Evolutionary conservation across 495 filamentous ascomycete species (phyloP), one percentile per base, ranked within the genome.

Genomic region (Collariella sp.): DNA sequence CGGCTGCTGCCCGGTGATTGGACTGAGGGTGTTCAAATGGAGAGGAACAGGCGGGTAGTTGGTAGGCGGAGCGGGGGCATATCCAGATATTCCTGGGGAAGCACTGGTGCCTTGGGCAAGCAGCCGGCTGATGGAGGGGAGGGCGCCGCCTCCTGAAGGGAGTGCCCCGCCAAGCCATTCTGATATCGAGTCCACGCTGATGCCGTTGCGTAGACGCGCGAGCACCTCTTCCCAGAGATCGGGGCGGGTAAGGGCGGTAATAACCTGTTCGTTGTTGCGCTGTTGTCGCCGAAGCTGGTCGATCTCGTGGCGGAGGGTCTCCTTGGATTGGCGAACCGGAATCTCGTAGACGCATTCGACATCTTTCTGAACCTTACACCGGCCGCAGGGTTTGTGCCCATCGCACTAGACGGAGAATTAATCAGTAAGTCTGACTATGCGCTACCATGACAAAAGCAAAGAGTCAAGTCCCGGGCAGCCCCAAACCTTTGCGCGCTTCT

Each of bases 401-500:
- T 81, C 78, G 56, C 78, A 81, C 72, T 79, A 22, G 1, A 29
- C 33, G n/a, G 24, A 19, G 20, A 13, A n/a, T n/a, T 13, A 33
- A 11, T 13, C 7, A 31, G 42, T 52, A 13, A 54, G 46, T 18
- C 11, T 43, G 19, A 12, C n/a, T 23, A 26, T 16, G 13, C 7
- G 13, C 15, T 24, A 20, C 24, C 23, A 36, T 12, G 26, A 4
- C 26, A 26, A n/a, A 23, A 36, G 50, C 53, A 13, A 19, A 24
- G 52, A 35, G 22, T 38, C 13, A 19, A 34, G 24, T 20, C 15
- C 23, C 39, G 23, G 12, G 19, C 20, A 29, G 6, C 12, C 1
- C 56, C 66, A 16, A 58, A 76, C 76, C 70, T 81, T 81, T 41
- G 76, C 75, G 51, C 78, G 71, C 53, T 79, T 81, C 67, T 81